Evolutionary conservation across 1,284 basidiomycete species (phyloP).

Genomic region (Cryptococcus maquisensis): DNA sequence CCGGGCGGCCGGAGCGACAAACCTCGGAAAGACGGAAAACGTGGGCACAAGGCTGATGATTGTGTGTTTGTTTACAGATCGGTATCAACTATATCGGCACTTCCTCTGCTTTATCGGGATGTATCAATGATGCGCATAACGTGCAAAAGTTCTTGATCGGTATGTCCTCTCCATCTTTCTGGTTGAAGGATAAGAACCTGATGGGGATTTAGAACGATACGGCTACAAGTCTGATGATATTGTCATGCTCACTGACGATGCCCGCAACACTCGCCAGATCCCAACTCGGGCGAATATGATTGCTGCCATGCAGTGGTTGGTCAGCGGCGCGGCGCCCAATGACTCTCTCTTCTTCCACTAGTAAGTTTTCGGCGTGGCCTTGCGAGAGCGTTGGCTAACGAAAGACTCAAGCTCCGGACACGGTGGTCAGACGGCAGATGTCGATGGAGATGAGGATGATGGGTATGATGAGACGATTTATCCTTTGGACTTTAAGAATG

Average conservation of each 20-base stretch:
- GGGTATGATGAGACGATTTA: slow-evolving; percentile 63
- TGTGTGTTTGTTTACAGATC: slow-evolving; percentile 21
- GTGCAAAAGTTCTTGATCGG: slow-evolving; percentile 67
- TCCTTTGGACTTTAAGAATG: slow-evolving; percentile 69
- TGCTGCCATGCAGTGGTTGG: slow-evolving; percentile 84
- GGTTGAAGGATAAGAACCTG: not conserved
- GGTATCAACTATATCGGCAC: slow-evolving; percentile 47
- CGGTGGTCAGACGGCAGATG: slow-evolving; percentile 71
- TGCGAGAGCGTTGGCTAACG: not conserved
- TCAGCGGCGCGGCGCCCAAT: slow-evolving; percentile 68
- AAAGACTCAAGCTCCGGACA: slow-evolving; percentile 57
- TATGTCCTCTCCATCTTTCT: slow-evolving; percentile 34
- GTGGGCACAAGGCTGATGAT: not conserved
- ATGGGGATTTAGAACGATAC: slow-evolving; percentile 49
- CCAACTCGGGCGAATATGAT: slow-evolving; percentile 82
- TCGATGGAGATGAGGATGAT: slow-evolving; percentile 55
- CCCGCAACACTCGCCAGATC: slow-evolving; percentile 57
- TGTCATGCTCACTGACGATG: slow-evolving; percentile 79
- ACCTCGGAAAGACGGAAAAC: not conserved
- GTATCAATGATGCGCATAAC: slow-evolving; percentile 83
- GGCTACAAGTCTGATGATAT: slow-evolving; percentile 76
- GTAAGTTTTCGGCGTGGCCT: slow-evolving; percentile 14
- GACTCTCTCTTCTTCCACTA: slow-evolving; percentile 88
- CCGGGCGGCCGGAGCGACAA: not conserved
- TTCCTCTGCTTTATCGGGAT: slow-evolving; percentile 55